A percentile compares a stretch with the other conserved stretches of the same genome.
These are phyloP conservation scores for Pichia rugopelliculosa DNA, from an alignment of 805 yeast genomes.

Conservation along the genomic window DNA sequence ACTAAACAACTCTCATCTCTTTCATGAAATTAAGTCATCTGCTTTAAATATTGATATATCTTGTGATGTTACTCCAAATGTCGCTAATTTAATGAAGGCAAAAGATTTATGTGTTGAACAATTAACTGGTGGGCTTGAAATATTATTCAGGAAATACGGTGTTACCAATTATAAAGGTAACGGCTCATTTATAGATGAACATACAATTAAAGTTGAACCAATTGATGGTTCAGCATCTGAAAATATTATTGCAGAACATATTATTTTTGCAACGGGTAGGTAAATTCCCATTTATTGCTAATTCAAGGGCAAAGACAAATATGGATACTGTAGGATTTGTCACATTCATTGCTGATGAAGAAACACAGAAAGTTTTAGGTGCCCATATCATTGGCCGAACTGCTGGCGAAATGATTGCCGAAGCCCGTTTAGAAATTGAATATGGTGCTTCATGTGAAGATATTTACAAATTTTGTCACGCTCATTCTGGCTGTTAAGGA, in stretches of 20 bases:
- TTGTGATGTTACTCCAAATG: slow-evolving; percentile 65
- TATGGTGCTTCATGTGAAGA: slow-evolving; percentile 99
- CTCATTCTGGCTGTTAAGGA: slow-evolving; percentile 99
- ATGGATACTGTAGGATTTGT: slow-evolving; percentile 96
- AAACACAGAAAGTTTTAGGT: slow-evolving; percentile 93
- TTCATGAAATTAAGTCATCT: slow-evolving; percentile 83
- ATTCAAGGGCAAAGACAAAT: slow-evolving; percentile 99
- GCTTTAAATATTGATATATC: slow-evolving; percentile 68
- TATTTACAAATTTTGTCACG: slow-evolving; percentile 94
- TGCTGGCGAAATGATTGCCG: slow-evolving; percentile 99
- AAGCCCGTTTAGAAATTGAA: slow-evolving; percentile 94
- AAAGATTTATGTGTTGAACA: slow-evolving; percentile 86
- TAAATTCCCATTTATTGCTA: slow-evolving; percentile 97
- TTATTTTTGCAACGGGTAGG: slow-evolving; percentile 98
- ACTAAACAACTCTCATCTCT: slow-evolving; percentile 88
- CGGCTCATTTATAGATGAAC: slow-evolving; percentile 81
- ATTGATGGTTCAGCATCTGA: slow-evolving; percentile 77
- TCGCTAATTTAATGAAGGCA: slow-evolving; percentile 77
- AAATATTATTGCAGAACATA: slow-evolving; percentile 69
- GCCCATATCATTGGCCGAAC: slow-evolving; percentile 96
- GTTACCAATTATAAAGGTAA: slow-evolving; percentile 91
- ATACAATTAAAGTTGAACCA: slow-evolving; percentile 72
- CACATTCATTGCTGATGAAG: slow-evolving; percentile 91
- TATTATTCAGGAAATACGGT: slow-evolving; percentile 91
- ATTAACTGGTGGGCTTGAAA: slow-evolving; percentile 89